These are phyloP conservation scores for Lagenidium sp. DNA, from an alignment of 352 stramenopile genomes.

Conservation along the genomic window DNA sequence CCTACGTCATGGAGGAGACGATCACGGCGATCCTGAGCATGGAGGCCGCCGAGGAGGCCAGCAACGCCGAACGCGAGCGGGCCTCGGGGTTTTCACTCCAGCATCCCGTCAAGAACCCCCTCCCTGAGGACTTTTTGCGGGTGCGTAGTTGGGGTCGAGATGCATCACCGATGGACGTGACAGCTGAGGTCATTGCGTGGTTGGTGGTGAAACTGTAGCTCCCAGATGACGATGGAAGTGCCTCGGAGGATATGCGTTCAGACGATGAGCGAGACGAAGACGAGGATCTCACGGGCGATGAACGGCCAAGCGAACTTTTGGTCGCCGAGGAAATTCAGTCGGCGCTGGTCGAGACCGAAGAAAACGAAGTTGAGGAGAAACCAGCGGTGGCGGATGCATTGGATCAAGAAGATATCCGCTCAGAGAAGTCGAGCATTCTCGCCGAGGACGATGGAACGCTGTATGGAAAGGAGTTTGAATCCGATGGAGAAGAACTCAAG, in stretches of 20 bases:
- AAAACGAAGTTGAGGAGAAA: conserved; percentile 27
- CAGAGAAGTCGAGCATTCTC: conserved; percentile 56
- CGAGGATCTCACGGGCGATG: conserved; percentile 28
- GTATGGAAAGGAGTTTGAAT: conserved; percentile 73
- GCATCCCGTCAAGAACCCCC: conserved; percentile 56
- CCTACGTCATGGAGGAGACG: conserved; percentile 73
- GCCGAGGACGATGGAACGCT: conserved; percentile 76
- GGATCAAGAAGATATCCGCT: conserved; percentile 23
- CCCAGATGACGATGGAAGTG: conserved; percentile 16
- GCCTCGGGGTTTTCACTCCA: conserved; percentile 1
- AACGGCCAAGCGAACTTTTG: conserved; percentile 12
- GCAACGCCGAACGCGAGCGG: conserved; percentile 12
- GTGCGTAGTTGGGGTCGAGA: too few species aligned
- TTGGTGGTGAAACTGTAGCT: too few species aligned
- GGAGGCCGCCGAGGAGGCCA: conserved; percentile 42
- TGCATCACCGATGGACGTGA: too few species aligned
- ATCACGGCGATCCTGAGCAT: conserved; percentile 74
- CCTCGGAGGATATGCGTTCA: conserved; percentile 5
- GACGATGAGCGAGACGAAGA: conserved; percentile 13
- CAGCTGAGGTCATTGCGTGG: too few species aligned
- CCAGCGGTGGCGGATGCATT: background rate
- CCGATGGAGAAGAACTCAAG: conserved; percentile 33
- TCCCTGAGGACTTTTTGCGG: conserved; percentile 72
- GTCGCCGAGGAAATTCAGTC: conserved; percentile 5
- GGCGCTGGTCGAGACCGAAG: conserved; percentile 39